Conservation (phyloP, 352 stramenopile species). For the Phytopythium boreale region DNA sequence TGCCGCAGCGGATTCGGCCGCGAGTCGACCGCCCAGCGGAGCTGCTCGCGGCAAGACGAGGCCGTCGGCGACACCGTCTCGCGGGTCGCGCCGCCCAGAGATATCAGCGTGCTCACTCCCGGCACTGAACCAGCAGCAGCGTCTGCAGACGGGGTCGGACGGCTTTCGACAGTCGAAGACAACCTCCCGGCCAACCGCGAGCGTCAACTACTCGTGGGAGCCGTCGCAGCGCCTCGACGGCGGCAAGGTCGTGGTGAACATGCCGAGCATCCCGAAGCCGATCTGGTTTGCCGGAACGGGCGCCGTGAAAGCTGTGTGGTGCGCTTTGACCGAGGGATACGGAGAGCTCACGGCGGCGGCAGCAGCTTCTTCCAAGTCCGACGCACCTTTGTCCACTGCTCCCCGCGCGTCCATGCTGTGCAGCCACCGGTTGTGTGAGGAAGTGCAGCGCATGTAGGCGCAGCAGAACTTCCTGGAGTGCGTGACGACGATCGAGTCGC, state of each 20-base stretch:
- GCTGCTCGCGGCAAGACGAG: neutral
- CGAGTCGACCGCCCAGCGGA: neutral
- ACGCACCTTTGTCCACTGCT: neutral
- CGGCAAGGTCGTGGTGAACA: conserved; percentile 73
- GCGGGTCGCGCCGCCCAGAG: neutral
- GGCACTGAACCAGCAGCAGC: neutral
- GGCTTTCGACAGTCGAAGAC: neutral
- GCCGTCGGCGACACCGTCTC: neutral
- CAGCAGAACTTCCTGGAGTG: conserved; percentile 78
- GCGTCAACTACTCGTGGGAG: conserved; percentile 67
- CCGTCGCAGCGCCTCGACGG: conserved; percentile 51
- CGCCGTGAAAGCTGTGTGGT: conserved; percentile 82
- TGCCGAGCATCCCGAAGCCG: conserved; percentile 70
- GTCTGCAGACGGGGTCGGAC: neutral
- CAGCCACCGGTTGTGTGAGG: conserved; percentile 62
- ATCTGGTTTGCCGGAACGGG: conserved; percentile 88
- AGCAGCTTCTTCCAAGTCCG: neutral
- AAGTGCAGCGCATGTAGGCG: conserved; percentile 79
- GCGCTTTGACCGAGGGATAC: conserved; percentile 56
- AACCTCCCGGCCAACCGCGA: neutral
- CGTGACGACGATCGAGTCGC: conserved; percentile 69
- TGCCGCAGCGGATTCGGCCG: neutral
- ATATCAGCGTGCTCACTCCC: neutral
- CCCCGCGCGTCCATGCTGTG: conserved; percentile 23
- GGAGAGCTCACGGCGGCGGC: conserved; percentile 14